A percentile compares a stretch with the other conserved stretches of the same genome.
Evolutionary conservation across 192 early-diverging fungal genomes (phyloP).

Genomic region (Coemansia sp.): DNA sequence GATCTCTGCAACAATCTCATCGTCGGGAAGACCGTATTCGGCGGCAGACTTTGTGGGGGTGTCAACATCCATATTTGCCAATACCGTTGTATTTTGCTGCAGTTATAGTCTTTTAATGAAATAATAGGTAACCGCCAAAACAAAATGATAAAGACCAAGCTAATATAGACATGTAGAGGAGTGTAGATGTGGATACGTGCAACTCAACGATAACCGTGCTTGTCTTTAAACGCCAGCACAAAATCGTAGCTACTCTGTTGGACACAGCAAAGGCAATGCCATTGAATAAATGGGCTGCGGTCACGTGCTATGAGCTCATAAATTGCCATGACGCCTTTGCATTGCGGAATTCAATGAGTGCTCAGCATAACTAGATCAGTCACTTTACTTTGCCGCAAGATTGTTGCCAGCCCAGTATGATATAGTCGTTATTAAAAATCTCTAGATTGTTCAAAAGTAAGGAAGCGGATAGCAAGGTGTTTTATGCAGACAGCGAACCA

Average conservation of each 20-base stretch:
- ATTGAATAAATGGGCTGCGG: background rate
- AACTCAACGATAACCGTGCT: too few relatives aligned
- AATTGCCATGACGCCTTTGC: background rate
- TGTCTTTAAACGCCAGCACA: too few relatives aligned
- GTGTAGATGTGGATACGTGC: too few relatives aligned
- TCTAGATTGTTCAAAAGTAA: background rate
- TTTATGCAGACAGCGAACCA: constrained; percentile 3
- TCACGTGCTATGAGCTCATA: background rate
- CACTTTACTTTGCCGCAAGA: too few relatives aligned
- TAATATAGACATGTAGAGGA: too few relatives aligned
- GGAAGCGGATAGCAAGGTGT: background rate
- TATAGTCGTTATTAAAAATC: too few relatives aligned
- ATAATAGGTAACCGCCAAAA: too few relatives aligned
- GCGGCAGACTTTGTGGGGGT: constrained; percentile 16
- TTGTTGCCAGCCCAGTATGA: too few relatives aligned
- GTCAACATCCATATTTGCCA: constrained; percentile 1
- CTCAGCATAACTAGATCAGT: too few relatives aligned
- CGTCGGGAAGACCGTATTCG: constrained; percentile 56
- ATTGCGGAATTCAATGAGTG: background rate
- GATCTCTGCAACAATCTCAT: constrained; percentile 72
- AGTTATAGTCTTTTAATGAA: too few relatives aligned
- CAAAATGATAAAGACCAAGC: too few relatives aligned
- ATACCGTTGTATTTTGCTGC: background rate
- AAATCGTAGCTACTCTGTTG: too few relatives aligned
- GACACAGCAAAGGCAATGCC: background rate